Percentiles rank a stretch among this genome's conserved stretches.
Evolutionary conservation across 169 alveolate genomes (phyloP).

Genomic region (Plasmodium vivax): DNA sequence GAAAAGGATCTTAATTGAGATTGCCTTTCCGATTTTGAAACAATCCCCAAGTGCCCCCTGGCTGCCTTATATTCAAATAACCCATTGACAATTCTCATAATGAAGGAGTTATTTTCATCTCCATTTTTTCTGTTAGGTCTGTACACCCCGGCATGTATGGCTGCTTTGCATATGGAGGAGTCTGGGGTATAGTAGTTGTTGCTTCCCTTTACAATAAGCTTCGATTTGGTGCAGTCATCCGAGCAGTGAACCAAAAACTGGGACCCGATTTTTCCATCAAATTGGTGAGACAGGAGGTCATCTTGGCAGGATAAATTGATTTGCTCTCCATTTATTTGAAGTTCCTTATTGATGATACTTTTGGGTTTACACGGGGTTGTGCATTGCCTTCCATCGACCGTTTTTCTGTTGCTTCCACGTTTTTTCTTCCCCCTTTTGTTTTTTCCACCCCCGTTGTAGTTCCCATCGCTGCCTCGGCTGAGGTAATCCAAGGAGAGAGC

Average conservation of each 20-base stretch:
- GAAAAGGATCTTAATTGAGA: constrained; percentile 88
- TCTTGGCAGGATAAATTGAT: constrained; percentile 35
- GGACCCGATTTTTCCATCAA: constrained; percentile 83
- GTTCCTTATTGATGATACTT: constrained; percentile 45
- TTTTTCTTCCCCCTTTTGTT: neutral
- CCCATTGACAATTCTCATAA: constrained; percentile 80
- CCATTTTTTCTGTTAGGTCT: constrained; percentile 2
- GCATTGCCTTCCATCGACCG: constrained; percentile 70
- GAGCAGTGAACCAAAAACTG: constrained; percentile 80
- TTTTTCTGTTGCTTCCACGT: constrained; percentile 11
- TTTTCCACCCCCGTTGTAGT: neutral
- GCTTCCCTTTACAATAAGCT: constrained; percentile 79
- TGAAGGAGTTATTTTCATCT: neutral
- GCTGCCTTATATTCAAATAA: constrained; percentile 78
- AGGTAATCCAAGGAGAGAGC: constrained; percentile 30
- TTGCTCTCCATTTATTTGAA: constrained; percentile 62
- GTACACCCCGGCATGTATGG: constrained; percentile 85
- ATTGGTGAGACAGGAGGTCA: constrained; percentile 55
- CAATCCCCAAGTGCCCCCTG: constrained; percentile 84
- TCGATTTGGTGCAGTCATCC: constrained; percentile 79
- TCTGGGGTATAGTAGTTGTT: constrained; percentile 87
- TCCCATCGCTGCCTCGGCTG: neutral
- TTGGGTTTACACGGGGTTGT: constrained; percentile 46
- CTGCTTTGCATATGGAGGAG: constrained; percentile 93
- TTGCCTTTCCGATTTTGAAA: constrained; percentile 39